phyloP scores from a whole-genome alignment of 139 green algal species.

The Chlorella sp. region DNA sequence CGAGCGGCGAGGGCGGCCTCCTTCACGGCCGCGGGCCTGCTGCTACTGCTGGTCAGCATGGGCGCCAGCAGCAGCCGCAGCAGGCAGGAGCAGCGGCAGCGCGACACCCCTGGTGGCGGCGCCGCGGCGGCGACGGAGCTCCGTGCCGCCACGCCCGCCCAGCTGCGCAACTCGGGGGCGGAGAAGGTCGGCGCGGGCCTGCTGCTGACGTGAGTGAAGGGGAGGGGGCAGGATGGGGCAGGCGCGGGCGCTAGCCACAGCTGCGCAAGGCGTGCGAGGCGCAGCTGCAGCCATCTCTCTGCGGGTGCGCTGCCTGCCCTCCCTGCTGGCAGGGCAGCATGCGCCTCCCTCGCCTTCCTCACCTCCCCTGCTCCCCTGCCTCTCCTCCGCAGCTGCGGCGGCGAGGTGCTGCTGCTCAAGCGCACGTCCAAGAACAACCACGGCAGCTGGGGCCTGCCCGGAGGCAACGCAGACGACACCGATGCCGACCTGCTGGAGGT shows the following conservation, averaged over 20 bases:
- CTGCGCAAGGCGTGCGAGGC: neutral
- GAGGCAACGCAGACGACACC: conserved; percentile 72
- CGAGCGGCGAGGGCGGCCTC: too few relatives aligned
- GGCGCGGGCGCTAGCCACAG: neutral
- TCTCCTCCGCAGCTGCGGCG: conserved; percentile 30
- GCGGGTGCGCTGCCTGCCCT: too few relatives aligned
- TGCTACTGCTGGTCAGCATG: neutral
- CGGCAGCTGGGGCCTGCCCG: conserved; percentile 77
- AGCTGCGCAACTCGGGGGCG: neutral
- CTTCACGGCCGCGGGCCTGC: too few relatives aligned
- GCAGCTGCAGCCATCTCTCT: too few relatives aligned
- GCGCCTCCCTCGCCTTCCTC: neutral
- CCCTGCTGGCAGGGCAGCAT: too few relatives aligned
- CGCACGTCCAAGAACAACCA: conserved; percentile 66
- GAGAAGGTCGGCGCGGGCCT: conserved; percentile 55
- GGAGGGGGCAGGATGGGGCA: neutral
- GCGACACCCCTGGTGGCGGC: neutral
- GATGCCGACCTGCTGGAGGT: conserved; percentile 70
- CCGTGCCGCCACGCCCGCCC: neutral
- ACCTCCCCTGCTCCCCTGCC: neutral
- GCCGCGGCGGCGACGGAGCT: neutral
- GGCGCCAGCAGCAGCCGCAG: neutral
- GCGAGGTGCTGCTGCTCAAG: conserved; percentile 63
- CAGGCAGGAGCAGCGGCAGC: neutral
- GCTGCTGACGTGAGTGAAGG: conserved; percentile 40